These are phyloP conservation scores for Linderina pennispora DNA, from an alignment of 192 early-diverging fungal genomes.

Conservation along the genomic window DNA sequence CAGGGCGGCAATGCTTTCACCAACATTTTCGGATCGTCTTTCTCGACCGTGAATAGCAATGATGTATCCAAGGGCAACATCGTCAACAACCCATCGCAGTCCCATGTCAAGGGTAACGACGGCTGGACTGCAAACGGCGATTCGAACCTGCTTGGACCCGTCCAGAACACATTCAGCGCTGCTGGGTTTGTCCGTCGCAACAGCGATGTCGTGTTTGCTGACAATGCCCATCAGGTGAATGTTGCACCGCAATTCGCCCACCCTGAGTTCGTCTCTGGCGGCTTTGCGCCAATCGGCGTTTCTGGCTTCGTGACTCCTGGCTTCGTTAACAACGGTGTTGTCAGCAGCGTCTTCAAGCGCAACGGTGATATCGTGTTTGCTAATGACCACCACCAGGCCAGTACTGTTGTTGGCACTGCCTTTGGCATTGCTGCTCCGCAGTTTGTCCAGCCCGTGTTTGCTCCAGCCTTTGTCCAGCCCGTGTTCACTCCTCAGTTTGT, in stretches of 20 bases:
- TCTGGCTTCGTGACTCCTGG: slow-evolving; percentile 8
- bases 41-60: slow-evolving; percentile 40
- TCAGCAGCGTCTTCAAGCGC: slow-evolving; percentile 16
- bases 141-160: slow-evolving; percentile 34
- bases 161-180: slow-evolving; percentile 37
- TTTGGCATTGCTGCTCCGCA: background rate
- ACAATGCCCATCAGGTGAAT: slow-evolving; percentile 28
- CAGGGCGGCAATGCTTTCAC: slow-evolving; percentile 26
- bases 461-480: slow-evolving; percentile 3
- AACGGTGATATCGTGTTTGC: slow-evolving; percentile 31
- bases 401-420: background rate
- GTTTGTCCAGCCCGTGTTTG: background rate
- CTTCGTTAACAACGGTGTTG: slow-evolving; percentile 3
- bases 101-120: slow-evolving; percentile 34
- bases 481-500: slow-evolving; percentile 7
- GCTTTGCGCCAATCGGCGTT: too few species aligned
- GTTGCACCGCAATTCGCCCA: slow-evolving; percentile 6
- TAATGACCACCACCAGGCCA: slow-evolving; percentile 26
- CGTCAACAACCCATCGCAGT: slow-evolving; percentile 38
- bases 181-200: slow-evolving; percentile 17
- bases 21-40: slow-evolving; percentile 36
- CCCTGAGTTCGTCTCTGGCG: too few species aligned
- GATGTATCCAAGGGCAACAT: slow-evolving; percentile 41
- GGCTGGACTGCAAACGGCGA: slow-evolving; percentile 48
- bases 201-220: slow-evolving; percentile 40